Conservation (phyloP, 1,139 yeast species). For the Arxiozyma bovina region DNA sequence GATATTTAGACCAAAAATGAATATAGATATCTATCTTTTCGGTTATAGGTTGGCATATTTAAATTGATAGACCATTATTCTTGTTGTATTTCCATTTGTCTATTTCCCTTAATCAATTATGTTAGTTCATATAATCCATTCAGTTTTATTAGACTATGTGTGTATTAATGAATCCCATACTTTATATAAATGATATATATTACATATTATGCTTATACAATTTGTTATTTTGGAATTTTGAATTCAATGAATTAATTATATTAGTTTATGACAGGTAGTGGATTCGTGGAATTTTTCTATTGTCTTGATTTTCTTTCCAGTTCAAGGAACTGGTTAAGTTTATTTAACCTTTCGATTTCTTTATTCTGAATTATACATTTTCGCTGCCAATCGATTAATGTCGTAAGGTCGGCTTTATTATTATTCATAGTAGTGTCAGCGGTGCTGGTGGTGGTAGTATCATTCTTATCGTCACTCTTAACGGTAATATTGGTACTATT, state of each 20-base stretch:
- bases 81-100: too few relatives aligned
- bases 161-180: background rate
- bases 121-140: background rate
- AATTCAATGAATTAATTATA: too few relatives aligned
- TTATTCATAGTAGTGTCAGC: background rate
- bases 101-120: background rate
- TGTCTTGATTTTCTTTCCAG: constrained; percentile 9
- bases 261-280: too few relatives aligned
- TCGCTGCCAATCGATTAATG: constrained; percentile 15
- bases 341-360: constrained; percentile 16
- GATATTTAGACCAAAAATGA: too few relatives aligned
- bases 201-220: too few relatives aligned
- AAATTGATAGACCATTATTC: too few relatives aligned
- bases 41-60: background rate
- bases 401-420: background rate
- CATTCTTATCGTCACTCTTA: background rate
- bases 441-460: background rate
- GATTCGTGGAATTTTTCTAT: background rate
- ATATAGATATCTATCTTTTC: too few relatives aligned
- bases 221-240: too few relatives aligned
- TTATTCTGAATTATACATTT: constrained; percentile 13
- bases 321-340: constrained; percentile 18
- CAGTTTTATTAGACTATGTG: too few relatives aligned
- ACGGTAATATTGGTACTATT: background rate
- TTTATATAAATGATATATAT: background rate